phyloP scores from a whole-genome alignment of 306 rosid genomes.

The Rubus parviflorus region DNA sequence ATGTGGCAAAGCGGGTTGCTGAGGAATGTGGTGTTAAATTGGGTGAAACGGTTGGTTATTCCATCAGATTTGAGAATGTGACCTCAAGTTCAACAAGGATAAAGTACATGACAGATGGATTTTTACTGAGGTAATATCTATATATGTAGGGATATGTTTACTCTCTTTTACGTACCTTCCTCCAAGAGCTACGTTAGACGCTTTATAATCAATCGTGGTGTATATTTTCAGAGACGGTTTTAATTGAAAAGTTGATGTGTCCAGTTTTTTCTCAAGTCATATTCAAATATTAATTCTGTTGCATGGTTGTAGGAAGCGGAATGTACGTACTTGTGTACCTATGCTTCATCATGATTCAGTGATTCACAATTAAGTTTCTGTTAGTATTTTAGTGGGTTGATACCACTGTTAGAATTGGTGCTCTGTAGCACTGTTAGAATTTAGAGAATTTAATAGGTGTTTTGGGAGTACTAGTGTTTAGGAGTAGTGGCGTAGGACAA shows the following conservation, averaged over 20 bases:
- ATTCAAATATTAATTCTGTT: neutral
- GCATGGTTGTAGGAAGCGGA: neutral
- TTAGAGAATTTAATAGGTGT: too few species aligned
- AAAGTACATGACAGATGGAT: conserved; percentile 89
- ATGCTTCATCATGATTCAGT: neutral
- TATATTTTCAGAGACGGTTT: neutral
- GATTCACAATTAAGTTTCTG: neutral
- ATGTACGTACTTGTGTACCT: neutral
- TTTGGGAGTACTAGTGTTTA: too few species aligned
- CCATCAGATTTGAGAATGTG: conserved; percentile 80
- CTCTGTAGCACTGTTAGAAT: too few species aligned
- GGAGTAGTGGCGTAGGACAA: too few species aligned
- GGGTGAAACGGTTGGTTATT: conserved; percentile 86
- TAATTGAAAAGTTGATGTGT: neutral
- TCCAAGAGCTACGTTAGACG: neutral
- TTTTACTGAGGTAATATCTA: conserved; percentile 63
- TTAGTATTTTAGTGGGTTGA: too few species aligned
- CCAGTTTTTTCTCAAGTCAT: neutral
- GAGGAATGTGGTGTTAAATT: conserved; percentile 78
- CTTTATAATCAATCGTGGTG: neutral
- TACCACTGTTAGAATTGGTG: too few species aligned
- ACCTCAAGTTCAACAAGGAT: conserved; percentile 74
- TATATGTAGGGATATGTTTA: neutral
- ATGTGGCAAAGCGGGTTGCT: conserved; percentile 87
- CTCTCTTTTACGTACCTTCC: neutral